These are phyloP conservation scores for Neoconidiobolus thromboides DNA, from an alignment of 371 early-diverging fungal genomes.

Conservation along the genomic window DNA sequence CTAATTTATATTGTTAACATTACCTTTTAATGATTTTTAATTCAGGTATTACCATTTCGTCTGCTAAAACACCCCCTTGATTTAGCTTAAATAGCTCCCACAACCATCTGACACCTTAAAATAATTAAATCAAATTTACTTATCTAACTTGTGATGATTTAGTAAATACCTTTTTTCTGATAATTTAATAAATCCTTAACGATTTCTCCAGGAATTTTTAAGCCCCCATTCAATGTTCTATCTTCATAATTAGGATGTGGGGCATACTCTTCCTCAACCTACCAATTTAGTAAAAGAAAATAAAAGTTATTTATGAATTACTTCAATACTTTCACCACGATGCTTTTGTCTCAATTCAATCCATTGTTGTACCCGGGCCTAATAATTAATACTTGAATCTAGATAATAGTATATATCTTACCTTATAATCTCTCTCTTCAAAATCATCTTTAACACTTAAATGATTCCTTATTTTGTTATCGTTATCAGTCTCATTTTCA, in stretches of 20 bases:
- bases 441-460: background rate
- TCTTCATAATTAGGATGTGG: slow-evolving; percentile 42
- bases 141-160: background rate
- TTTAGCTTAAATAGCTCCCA: slow-evolving; percentile 72
- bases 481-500: too few relatives aligned
- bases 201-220: slow-evolving; percentile 64
- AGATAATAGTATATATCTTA: background rate
- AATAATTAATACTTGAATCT: background rate
- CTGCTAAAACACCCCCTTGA: slow-evolving; percentile 92
- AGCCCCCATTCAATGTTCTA: slow-evolving; percentile 28
- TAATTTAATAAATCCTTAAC: slow-evolving; percentile 77
- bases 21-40: background rate
- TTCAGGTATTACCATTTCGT: slow-evolving; percentile 66
- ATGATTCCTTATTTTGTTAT: background rate
- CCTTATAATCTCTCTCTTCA: background rate
- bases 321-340: background rate
- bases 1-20: slow-evolving; percentile 13
- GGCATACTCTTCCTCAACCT: slow-evolving; percentile 26
- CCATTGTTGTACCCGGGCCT: background rate
- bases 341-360: background rate
- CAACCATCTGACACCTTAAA: slow-evolving; percentile 68
- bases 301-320: background rate
- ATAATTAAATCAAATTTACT: background rate
- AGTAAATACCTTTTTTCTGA: slow-evolving; percentile 48
- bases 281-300: background rate